These are phyloP conservation scores for Exophiala alcalophila DNA, from an alignment of 2,329 filamentous ascomycete species.

Conservation along the genomic window DNA sequence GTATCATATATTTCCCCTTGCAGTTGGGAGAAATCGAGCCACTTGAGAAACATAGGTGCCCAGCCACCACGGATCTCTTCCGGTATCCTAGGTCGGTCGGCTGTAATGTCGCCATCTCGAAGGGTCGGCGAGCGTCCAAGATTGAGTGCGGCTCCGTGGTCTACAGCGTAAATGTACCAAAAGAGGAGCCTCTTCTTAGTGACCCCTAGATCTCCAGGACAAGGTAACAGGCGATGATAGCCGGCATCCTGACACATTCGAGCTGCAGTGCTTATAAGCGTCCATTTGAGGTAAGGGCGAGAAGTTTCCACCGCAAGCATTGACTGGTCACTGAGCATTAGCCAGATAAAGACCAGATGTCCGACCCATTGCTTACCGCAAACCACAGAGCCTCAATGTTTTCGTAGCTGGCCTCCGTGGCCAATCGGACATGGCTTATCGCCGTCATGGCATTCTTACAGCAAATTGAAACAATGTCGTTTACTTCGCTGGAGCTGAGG, in stretches of 20 bases:
- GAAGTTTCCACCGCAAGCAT: conserved; percentile 62
- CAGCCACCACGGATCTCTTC: conserved; percentile 43
- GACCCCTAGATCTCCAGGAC: conserved; percentile 29
- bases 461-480: conserved; percentile 37
- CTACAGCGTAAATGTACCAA: conserved; percentile 59
- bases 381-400: conserved; percentile 60
- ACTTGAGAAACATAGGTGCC: conserved; percentile 50
- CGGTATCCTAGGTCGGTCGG: conserved; percentile 37
- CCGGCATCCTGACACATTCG: conserved; percentile 62
- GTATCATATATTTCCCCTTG: conserved; percentile 60
- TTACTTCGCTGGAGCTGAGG: conserved; percentile 31
- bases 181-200: conserved; percentile 44
- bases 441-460: conserved; percentile 46
- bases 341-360: background rate
- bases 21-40: conserved; percentile 56
- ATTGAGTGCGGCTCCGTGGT: conserved; percentile 58
- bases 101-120: conserved; percentile 59
- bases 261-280: conserved; percentile 58
- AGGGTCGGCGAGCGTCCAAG: conserved; percentile 59
- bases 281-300: conserved; percentile 62
- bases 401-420: conserved; percentile 55
- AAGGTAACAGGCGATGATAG: conserved; percentile 51
- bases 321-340: conserved; percentile 41
- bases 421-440: conserved; percentile 51
- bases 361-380: conserved; percentile 46